Base-by-base conservation (phyloP, 2,329 filamentous ascomycete species). In the Sporothrix protearum region DNA sequence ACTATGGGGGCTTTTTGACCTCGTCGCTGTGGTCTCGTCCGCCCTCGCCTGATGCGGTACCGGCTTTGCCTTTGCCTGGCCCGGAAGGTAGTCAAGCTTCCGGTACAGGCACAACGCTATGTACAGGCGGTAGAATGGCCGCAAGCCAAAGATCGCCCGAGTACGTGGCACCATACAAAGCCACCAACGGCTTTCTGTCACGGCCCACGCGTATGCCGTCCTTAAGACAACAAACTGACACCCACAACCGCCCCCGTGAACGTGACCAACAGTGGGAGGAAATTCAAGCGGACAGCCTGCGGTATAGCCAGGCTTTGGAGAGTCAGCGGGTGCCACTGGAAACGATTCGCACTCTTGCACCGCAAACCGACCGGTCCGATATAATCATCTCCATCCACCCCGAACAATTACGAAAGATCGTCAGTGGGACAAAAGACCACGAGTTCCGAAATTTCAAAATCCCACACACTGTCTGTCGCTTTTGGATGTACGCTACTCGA, bases 401-500 rank as follows among this genome's bases (percentile, higher is more conserved):
- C 0, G 76, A 83, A 8, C 81, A 84, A 1, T 81, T 88, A n/a
- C 76, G 80, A 7, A 78, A 82, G 14, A 85, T 91, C 45, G 75
- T 85, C 10, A 78, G 81, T 10, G 84, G 87, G 1, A 80, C 78
- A 2, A 85, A 85, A 70, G 82, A 87, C 70, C 84, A 89, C 76
- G 82, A 90, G 69, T 85, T 86, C 72, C 82, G 88, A 57, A 79
- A 80, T 19, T 89, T 86, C 80, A 84, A 82, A 66, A 83, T 91
- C 28, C 86, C 87, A 1, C 76, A 80, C 2, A 81, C 83, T 19
- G 86, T 89, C 5, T 81, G 79, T 22, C 87, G 89, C n/a, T 82
- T 90, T 75, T 91, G 89, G 89, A 81, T 91, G 19, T 88, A 89
- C 74, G 82, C 83, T 19, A 86, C 81, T 19, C 79, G 76, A 42